Evolutionary conservation across 73 alveolate genomes (phyloP).

Genomic region (Tetrahymena thermophila): DNA sequence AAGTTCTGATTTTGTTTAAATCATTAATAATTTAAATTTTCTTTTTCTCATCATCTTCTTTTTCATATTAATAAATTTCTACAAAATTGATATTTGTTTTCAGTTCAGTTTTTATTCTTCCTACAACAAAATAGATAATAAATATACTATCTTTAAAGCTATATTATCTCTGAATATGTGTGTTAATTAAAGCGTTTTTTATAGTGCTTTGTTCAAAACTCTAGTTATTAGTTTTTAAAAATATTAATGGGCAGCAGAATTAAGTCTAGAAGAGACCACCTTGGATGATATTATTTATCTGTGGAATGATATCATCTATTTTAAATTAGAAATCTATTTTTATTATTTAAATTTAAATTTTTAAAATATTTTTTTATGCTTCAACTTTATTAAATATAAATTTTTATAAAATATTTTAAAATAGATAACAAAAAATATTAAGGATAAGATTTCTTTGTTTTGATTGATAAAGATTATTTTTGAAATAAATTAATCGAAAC

Average conservation of each 20-base stretch:
- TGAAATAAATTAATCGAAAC: too few relatives aligned
- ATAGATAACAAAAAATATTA: too few relatives aligned
- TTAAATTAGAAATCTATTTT: background rate
- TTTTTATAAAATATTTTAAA: background rate
- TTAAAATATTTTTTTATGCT: too few relatives aligned
- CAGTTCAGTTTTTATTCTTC: background rate
- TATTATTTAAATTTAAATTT: too few relatives aligned
- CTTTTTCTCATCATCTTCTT: background rate
- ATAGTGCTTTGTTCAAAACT: background rate
- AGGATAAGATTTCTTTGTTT: too few relatives aligned
- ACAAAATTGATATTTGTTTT: background rate
- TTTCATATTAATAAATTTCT: background rate
- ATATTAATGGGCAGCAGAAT: background rate
- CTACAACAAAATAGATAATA: background rate
- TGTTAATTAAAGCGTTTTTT: background rate
- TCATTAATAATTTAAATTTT: background rate
- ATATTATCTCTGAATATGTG: background rate
- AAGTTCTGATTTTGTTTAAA: background rate
- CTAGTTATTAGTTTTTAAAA: background rate
- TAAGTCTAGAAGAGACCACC: background rate
- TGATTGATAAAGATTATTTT: too few relatives aligned
- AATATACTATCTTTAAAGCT: background rate
- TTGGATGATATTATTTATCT: background rate
- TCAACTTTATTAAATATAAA: too few relatives aligned
- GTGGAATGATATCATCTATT: background rate